Evolutionary conservation across 257 asterid species (phyloP).

Genomic region (Scutellaria minor): DNA sequence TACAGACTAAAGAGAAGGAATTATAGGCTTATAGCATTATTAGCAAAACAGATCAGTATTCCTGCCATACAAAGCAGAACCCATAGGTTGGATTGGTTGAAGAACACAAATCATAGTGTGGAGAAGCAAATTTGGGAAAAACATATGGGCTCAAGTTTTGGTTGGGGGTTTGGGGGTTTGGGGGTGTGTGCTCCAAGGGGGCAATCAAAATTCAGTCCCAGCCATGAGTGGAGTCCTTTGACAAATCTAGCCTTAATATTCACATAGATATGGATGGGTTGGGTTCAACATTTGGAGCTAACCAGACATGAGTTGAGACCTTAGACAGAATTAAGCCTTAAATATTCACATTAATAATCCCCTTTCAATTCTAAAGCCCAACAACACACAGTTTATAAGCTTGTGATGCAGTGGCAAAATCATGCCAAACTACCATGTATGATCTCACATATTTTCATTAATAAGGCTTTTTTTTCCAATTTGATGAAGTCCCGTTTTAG

Average conservation of each 20-base stretch:
- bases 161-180: not conserved
- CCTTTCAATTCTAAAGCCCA: conserved; percentile 13
- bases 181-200: not conserved
- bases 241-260: conserved; percentile 2
- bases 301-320: not conserved
- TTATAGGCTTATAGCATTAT: conserved; percentile 9
- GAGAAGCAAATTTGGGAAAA: conserved; percentile 23
- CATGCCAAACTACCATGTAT: conserved; percentile 11
- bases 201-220: not conserved
- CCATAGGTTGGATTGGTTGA: conserved; percentile 13
- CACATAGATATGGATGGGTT: not conserved
- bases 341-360: not conserved
- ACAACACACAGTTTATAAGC: conserved; percentile 7
- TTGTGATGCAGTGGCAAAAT: conserved; percentile 18
- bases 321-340: conserved; percentile 2
- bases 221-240: not conserved
- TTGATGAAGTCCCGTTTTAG: not conserved
- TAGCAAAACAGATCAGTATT: conserved; percentile 19
- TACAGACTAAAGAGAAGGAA: not conserved
- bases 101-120: conserved; percentile 18
- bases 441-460: not conserved
- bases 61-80: conserved; percentile 19
- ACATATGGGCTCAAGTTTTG: not conserved
- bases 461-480: not conserved
- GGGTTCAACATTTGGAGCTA: not conserved